These are phyloP conservation scores for Acaromyces ingoldii DNA, from an alignment of 1,284 basidiomycete genomes.

Conservation along the genomic window DNA sequence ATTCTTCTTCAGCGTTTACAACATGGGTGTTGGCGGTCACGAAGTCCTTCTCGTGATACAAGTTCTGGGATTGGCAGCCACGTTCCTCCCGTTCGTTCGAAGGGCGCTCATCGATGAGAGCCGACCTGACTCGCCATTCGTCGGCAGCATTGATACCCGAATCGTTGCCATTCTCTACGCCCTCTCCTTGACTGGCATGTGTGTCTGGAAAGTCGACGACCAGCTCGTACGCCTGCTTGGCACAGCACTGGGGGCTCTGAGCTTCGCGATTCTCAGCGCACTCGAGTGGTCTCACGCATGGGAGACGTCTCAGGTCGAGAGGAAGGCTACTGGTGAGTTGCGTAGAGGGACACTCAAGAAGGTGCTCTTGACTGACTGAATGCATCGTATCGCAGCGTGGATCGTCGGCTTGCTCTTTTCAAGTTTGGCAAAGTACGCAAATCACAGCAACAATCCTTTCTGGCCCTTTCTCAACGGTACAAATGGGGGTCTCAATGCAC, in stretches of 20 bases:
- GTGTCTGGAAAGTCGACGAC: slow-evolving; percentile 19
- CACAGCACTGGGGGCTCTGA: slow-evolving; percentile 21
- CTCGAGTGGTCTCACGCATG: slow-evolving; percentile 40
- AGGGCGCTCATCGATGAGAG: not conserved
- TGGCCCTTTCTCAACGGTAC: slow-evolving; percentile 41
- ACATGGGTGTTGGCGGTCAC: slow-evolving; percentile 41
- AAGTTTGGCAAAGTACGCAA: slow-evolving; percentile 38
- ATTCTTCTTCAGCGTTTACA: slow-evolving; percentile 38
- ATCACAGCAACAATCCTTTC: slow-evolving; percentile 46
- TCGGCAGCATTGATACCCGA: not conserved
- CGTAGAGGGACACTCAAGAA: no score
- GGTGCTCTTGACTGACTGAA: not conserved
- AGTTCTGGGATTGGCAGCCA: slow-evolving; percentile 23
- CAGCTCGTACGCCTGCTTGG: slow-evolving; percentile 23
- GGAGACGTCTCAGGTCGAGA: slow-evolving; percentile 26
- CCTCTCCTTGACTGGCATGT: not conserved
- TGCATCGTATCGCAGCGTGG: slow-evolving; percentile 16
- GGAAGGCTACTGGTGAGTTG: slow-evolving; percentile 10
- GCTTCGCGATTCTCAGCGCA: slow-evolving; percentile 24
- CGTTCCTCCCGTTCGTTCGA: slow-evolving; percentile 11
- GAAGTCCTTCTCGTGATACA: slow-evolving; percentile 40
- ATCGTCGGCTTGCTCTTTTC: slow-evolving; percentile 35
- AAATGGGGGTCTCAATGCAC: slow-evolving; percentile 39
- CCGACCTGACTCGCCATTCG: not conserved
- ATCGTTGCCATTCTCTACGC: not conserved